Evolutionary conservation across 148 eudicot genomes (phyloP).

Genomic region (Rhododendron henanense): DNA sequence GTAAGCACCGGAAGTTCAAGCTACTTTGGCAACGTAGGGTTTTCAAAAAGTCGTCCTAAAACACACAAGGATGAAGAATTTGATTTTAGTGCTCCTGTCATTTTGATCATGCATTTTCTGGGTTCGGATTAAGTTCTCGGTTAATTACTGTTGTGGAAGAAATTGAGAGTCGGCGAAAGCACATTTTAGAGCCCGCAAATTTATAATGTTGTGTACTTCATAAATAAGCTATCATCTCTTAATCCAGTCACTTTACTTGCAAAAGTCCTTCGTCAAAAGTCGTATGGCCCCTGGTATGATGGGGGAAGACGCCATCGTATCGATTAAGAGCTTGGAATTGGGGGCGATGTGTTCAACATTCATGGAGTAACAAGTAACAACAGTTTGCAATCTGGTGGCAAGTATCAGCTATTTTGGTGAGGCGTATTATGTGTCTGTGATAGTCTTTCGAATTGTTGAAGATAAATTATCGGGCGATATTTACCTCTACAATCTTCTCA

Average conservation of each 20-base stretch:
- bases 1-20: background rate
- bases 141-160: background rate
- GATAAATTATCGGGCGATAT: background rate
- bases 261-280: background rate
- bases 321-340: background rate
- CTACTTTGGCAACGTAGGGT: background rate
- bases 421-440: background rate
- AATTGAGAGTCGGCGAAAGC: background rate
- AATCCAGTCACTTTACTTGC: background rate
- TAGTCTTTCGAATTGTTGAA: background rate
- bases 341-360: background rate
- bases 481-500: background rate
- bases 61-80: background rate
- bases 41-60: background rate
- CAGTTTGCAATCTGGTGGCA: background rate
- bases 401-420: background rate
- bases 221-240: background rate
- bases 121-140: background rate
- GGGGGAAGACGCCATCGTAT: background rate
- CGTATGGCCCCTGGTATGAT: background rate
- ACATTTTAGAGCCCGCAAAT: background rate
- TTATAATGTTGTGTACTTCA: background rate
- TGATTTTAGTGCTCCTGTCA: background rate
- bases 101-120: background rate
- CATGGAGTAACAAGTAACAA: background rate